Evolutionary conservation across 2,329 filamentous ascomycete species (phyloP).

Genomic region (Pseudopithomyces maydicus): DNA sequence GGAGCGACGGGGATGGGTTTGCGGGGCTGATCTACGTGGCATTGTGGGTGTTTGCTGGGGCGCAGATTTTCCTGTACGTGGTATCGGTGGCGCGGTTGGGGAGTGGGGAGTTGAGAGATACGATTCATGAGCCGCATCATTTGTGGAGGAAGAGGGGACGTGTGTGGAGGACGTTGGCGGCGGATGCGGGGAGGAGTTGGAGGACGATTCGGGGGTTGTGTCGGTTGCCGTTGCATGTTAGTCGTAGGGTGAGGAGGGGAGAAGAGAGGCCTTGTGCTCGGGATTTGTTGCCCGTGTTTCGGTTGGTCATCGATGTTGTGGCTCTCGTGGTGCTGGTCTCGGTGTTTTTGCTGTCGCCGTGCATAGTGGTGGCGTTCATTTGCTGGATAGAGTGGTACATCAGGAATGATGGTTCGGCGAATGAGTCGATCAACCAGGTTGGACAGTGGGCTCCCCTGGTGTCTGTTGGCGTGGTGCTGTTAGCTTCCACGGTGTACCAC

Average conservation of each 20-base stretch:
- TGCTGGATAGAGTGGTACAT: conserved; percentile 22
- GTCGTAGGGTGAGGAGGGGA: not conserved
- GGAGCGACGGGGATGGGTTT: conserved; percentile 7
- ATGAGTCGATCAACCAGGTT: conserved; percentile 14
- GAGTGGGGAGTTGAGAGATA: conserved; percentile 8
- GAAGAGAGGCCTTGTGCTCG: not conserved
- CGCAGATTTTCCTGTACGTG: conserved; percentile 15
- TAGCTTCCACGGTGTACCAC: conserved; percentile 11
- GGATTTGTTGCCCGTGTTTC: not conserved
- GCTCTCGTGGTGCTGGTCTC: conserved; percentile 9
- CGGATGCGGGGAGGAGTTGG: conserved; percentile 5
- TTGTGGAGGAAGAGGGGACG: conserved; percentile 6
- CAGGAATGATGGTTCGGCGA: conserved; percentile 14
- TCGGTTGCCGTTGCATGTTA: not conserved
- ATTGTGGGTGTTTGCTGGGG: conserved; percentile 9
- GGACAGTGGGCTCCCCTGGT: conserved; percentile 14
- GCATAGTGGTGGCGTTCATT: conserved; percentile 15
- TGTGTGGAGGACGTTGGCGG: conserved; percentile 5
- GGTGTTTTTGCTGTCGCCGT: conserved; percentile 8
- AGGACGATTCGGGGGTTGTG: not conserved
- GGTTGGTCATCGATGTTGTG: not conserved
- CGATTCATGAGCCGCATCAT: conserved; percentile 12
- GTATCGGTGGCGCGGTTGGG: conserved; percentile 9
- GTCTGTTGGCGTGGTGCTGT: conserved; percentile 6
- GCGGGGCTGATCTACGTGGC: conserved; percentile 10